Evolutionary conservation across 1,284 basidiomycete genomes (phyloP).

Genomic region (Apiotrichum gamsii): DNA sequence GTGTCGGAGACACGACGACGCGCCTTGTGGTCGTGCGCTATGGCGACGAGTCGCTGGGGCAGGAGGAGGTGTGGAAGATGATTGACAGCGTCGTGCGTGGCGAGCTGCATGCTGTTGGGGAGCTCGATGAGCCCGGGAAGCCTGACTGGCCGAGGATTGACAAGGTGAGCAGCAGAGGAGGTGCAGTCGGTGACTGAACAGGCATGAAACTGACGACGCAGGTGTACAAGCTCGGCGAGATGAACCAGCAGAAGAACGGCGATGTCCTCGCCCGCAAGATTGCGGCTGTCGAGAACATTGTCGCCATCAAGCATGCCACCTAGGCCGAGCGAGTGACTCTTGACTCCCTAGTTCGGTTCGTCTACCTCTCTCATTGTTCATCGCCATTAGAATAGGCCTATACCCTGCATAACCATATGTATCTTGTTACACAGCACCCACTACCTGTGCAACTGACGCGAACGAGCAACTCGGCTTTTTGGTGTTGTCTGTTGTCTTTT

Average conservation of each 20-base stretch:
- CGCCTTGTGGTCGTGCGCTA: constrained; percentile 70
- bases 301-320: constrained; percentile 71
- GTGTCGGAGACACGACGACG: constrained; percentile 62
- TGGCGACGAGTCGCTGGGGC: constrained; percentile 26
- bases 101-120: constrained; percentile 13
- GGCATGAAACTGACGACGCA: constrained; percentile 36
- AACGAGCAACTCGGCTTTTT: too few relatives aligned
- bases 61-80: constrained; percentile 47
- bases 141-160: constrained; percentile 60
- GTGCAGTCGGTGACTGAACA: not conserved
- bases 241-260: constrained; percentile 43
- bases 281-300: constrained; percentile 64
- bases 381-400: too few relatives aligned
- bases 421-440: too few relatives aligned
- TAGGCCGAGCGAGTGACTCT: too few relatives aligned
- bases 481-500: too few relatives aligned
- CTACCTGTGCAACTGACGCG: too few relatives aligned
- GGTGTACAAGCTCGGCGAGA: constrained; percentile 67
- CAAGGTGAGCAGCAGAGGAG: constrained; percentile 54
- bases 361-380: too few relatives aligned
- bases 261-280: constrained; percentile 51
- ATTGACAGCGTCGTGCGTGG: constrained; percentile 55
- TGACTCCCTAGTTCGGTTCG: too few relatives aligned
- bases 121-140: constrained; percentile 3
- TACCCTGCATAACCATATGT: too few relatives aligned